phyloP scores from a whole-genome alignment of 139 green algal species.

The Astrephomene gubernaculifera region DNA sequence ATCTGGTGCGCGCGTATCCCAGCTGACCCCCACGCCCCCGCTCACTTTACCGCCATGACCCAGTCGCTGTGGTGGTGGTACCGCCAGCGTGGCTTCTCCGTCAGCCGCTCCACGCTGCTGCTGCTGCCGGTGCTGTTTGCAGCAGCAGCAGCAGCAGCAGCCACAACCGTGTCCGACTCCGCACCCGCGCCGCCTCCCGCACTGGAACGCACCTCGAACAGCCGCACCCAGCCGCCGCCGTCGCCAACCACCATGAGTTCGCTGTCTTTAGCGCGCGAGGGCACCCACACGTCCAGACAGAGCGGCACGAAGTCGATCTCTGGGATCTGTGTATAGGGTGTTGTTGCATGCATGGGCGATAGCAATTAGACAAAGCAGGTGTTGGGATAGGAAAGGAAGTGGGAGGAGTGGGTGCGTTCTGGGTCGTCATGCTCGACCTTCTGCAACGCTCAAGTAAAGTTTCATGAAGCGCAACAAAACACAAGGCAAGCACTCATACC shows the following conservation, averaged over 20 bases:
- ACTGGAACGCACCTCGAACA: constrained; percentile 55
- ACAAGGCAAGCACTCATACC: too few relatives aligned
- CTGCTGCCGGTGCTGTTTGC: neutral
- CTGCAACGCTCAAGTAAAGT: too few relatives aligned
- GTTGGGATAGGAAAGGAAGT: too few relatives aligned
- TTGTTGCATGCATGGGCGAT: too few relatives aligned
- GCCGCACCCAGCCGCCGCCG: constrained; percentile 66
- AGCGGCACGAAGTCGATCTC: constrained; percentile 73
- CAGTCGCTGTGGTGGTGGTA: constrained; percentile 63
- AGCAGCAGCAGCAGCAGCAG: constrained; percentile 36
- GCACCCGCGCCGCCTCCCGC: neutral
- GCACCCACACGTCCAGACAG: constrained; percentile 65
- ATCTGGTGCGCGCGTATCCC: too few relatives aligned
- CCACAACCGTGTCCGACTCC: neutral
- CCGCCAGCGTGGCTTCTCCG: constrained; percentile 48
- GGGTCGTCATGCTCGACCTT: too few relatives aligned
- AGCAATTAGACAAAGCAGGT: too few relatives aligned
- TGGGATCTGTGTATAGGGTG: constrained; percentile 50
- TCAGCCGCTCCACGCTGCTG: constrained; percentile 48
- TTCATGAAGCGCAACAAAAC: too few relatives aligned
- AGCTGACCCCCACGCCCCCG: too few relatives aligned
- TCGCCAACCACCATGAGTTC: constrained; percentile 74
- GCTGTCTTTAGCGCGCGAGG: constrained; percentile 42
- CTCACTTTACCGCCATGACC: constrained; percentile 53
- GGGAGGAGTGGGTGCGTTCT: too few relatives aligned